Base-by-base conservation (phyloP, 1,284 basidiomycete genomes). In the Apiotrichum laibachii region DNA sequence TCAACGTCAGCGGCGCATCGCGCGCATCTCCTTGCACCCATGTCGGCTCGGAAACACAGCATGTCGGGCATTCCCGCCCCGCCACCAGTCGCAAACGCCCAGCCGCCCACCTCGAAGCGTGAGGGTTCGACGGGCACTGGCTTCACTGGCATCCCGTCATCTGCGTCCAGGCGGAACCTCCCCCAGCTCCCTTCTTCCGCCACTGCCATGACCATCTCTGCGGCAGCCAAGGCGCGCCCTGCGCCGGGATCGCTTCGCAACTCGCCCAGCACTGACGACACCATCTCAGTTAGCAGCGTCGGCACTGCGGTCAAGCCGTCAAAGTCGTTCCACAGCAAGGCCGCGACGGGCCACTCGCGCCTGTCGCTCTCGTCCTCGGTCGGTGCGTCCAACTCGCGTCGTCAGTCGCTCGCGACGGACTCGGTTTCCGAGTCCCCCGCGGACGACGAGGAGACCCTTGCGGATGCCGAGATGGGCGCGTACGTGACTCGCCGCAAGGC, bases 381-480 rank as follows among this genome's bases (percentile, higher is more conserved):
- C 1, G 71, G 72, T 10, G 70, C 71, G 1, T 49, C 67, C 0
- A 63, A 65, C 19, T 40, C 62, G 37, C 60, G 73, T 2, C 70
- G 70, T 21, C 49, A 61, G 5, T 70, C 71, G 1, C 59, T 72
- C 77, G 66, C 71, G 6, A 58, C 67, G 12, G 62, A 66, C 6
- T 67, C 65, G 22, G 82, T 82, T 10, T 79, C 78, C n/a, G 77
- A 79, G 42, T 70, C 21, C 85, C 87, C 19, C 2, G 81, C 88
- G 0, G 91, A 94, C 64, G 95, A 99, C 63, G 96, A 99, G 66
- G 93, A 98, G 77, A 61, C 88, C 1, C 78, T 88, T 15, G 96
- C 90, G 21, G 96, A 99, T 71, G 91, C 93, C 63, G 96, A 99
- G 80, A 99, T 99, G 95, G 81, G 89, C 70, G 87, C 89, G 61